A percentile compares a stretch with the other conserved stretches of the same genome.
Conservation (phyloP, 768 basidiomycete genomes). For the Lactarius sp. region DNA sequence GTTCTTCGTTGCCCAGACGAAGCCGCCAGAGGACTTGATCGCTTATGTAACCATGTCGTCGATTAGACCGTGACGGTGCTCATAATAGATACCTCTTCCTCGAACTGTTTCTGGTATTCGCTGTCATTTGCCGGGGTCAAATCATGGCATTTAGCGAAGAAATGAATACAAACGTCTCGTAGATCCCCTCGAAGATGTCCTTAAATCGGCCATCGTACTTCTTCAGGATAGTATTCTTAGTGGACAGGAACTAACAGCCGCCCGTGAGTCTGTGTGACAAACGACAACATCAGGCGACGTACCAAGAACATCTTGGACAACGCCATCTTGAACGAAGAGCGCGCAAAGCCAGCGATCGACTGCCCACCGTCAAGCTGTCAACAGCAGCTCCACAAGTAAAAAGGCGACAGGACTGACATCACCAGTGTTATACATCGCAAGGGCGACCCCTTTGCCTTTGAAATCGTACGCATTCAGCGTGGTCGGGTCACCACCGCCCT, state of each 20-base stretch:
- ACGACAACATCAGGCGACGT: background rate
- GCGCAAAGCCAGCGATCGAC: slow-evolving; percentile 97
- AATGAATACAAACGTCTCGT: slow-evolving; percentile 50
- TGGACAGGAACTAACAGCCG: slow-evolving; percentile 83
- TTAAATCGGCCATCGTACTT: slow-evolving; percentile 99
- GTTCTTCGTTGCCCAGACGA: slow-evolving; percentile 67
- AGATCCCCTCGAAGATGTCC: slow-evolving; percentile 98
- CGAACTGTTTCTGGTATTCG: slow-evolving; percentile 66
- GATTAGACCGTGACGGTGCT: slow-evolving; percentile 95
- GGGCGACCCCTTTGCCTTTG: slow-evolving; percentile 85
- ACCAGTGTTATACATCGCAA: slow-evolving; percentile 99
- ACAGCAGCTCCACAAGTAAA: background rate
- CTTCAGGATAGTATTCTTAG: slow-evolving; percentile 97
- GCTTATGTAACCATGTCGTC: slow-evolving; percentile 99
- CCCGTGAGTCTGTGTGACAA: background rate
- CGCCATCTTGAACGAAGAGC: slow-evolving; percentile 98
- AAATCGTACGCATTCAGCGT: slow-evolving; percentile 86
- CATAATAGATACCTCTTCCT: slow-evolving; percentile 77
- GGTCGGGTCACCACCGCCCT: slow-evolving; percentile 60
- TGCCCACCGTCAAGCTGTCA: slow-evolving; percentile 29
- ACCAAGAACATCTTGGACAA: slow-evolving; percentile 71
- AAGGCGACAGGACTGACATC: slow-evolving; percentile 46
- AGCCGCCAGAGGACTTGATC: slow-evolving; percentile 91
- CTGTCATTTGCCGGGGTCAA: slow-evolving; percentile 30
- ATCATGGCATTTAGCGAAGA: background rate